Percentiles rank a stretch among this genome's conserved stretches.
phyloP scores from a whole-genome alignment of 306 rosid genomes.

The Cucurbita moschata region DNA sequence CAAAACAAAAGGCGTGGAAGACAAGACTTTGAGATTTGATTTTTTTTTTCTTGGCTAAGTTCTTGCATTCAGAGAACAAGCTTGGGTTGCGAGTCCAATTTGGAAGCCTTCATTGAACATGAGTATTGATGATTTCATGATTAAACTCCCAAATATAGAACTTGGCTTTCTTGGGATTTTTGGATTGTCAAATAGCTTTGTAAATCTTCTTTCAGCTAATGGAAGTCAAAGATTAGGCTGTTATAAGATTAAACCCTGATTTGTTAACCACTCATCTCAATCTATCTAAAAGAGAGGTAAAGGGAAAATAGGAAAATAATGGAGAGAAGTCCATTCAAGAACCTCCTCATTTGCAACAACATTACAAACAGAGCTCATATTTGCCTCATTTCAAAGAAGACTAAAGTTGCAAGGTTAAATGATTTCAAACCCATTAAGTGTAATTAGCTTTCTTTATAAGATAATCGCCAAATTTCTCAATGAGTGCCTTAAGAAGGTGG shows the following conservation, averaged over 20 bases:
- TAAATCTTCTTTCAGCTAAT: background rate
- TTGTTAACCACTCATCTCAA: background rate
- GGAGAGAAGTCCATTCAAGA: background rate
- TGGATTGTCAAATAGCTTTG: background rate
- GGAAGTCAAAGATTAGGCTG: background rate
- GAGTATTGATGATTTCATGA: background rate
- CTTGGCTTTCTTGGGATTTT: background rate
- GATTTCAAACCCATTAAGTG: background rate
- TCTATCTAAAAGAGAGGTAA: background rate
- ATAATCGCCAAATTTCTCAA: background rate
- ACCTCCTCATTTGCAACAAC: background rate
- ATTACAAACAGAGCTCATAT: background rate
- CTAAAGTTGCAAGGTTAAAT: background rate
- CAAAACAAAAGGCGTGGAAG: background rate
- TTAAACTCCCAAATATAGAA: background rate
- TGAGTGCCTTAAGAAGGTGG: background rate
- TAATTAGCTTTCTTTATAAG: background rate
- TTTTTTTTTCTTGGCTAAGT: background rate
- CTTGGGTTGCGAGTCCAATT: background rate
- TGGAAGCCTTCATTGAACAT: background rate
- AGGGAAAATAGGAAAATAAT: background rate
- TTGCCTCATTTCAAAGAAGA: background rate
- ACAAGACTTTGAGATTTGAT: background rate
- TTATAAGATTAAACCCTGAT: background rate
- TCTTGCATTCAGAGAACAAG: background rate